These are phyloP conservation scores for Leishmania braziliensis DNA, from an alignment of 208 protist genomes.

Conservation along the genomic window DNA sequence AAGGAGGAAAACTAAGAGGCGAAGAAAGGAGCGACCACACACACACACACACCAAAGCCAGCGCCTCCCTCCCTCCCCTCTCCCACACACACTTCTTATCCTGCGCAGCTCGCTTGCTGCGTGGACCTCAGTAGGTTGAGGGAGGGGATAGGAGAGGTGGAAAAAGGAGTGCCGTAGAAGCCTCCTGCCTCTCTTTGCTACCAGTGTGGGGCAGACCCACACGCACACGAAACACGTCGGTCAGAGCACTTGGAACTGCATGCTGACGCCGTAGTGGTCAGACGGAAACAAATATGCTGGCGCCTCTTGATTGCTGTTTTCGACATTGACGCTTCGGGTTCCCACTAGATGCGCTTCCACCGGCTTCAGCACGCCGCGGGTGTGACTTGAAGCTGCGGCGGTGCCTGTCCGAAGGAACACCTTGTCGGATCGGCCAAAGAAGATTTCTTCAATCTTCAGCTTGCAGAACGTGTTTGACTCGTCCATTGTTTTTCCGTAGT, in stretches of 20 bases:
- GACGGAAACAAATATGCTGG: slow-evolving; percentile 90
- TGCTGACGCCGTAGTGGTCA: slow-evolving; percentile 90
- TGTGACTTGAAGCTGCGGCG: not conserved
- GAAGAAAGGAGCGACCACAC: not conserved
- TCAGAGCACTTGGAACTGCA: slow-evolving; percentile 47
- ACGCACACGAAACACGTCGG: not conserved
- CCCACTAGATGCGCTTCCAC: slow-evolving; percentile 81
- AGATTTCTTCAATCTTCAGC: slow-evolving; percentile 92
- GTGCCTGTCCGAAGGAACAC: slow-evolving; percentile 69
- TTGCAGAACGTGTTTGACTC: slow-evolving; percentile 92
- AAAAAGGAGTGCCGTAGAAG: not conserved
- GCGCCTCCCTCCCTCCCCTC: no score
- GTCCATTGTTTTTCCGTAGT: slow-evolving; percentile 90
- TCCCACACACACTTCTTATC: not conserved
- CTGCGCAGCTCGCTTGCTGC: not conserved
- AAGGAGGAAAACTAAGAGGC: not conserved
- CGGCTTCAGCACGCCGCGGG: slow-evolving; percentile 40
- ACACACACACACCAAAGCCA: no score
- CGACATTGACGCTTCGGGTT: slow-evolving; percentile 82
- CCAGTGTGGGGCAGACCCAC: not conserved
- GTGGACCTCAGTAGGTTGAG: not conserved
- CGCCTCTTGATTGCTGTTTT: slow-evolving; percentile 71
- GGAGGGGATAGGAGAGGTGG: no score
- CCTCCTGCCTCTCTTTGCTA: not conserved
- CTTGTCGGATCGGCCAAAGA: slow-evolving; percentile 90